A percentile compares a stretch with the other conserved stretches of the same genome.
Conservation (phyloP, 306 rosid genomes). For the Sicyos edulis region DNA sequence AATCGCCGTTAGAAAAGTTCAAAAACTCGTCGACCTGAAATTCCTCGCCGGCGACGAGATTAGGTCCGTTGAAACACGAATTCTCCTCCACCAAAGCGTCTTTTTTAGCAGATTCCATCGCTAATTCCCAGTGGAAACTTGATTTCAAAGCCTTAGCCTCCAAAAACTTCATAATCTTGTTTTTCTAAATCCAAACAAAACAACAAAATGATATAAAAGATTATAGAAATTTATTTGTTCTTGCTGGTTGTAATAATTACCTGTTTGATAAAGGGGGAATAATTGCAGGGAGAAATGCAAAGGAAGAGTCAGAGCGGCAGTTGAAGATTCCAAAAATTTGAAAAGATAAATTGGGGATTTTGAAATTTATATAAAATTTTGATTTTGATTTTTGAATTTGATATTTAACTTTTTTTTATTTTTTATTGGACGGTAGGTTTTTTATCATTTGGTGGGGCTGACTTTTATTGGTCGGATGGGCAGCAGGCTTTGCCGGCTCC, state of each 20-base stretch:
- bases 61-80: slow-evolving; percentile 26
- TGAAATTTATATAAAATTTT: neutral
- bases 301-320: slow-evolving; percentile 26
- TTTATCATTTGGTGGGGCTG: slow-evolving; percentile 23
- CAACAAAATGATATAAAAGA: neutral
- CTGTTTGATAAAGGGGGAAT: neutral
- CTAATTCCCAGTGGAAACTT: slow-evolving; percentile 51
- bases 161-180: slow-evolving; percentile 50
- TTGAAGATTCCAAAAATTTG: slow-evolving; percentile 1
- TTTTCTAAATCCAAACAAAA: slow-evolving; percentile 28
- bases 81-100: slow-evolving; percentile 35
- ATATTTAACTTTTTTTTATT: neutral
- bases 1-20: slow-evolving; percentile 56
- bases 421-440: slow-evolving; percentile 6
- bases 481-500: slow-evolving; percentile 22
- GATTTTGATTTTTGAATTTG: neutral
- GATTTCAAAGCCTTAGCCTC: slow-evolving; percentile 66
- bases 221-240: neutral
- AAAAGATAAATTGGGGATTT: slow-evolving; percentile 3
- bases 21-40: slow-evolving; percentile 73
- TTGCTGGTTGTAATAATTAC: neutral
- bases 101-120: slow-evolving; percentile 38
- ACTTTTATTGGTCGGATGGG: slow-evolving; percentile 13
- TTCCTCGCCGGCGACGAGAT: slow-evolving; percentile 53
- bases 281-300: slow-evolving; percentile 17